Evolutionary conservation across 2,329 filamentous ascomycete genomes (phyloP), one percentile per base, ranked within the genome.

Genomic region (Pseudocercospora macadamiae): DNA sequence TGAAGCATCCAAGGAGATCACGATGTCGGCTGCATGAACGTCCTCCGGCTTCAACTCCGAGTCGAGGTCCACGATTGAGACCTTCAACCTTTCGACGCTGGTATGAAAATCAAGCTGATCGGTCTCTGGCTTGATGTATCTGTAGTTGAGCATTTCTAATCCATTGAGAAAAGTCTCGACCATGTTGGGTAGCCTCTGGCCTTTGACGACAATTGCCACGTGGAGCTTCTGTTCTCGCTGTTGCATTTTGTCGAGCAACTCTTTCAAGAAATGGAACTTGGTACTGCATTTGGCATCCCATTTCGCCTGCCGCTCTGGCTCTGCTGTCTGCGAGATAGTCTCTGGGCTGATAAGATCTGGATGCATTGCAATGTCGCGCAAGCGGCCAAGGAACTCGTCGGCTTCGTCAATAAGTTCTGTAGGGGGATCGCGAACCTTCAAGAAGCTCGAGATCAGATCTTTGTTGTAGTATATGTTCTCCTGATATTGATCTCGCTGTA

Each of bases 1-100:
- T 2, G 67, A 64, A 10, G 74, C 73, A 52, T 79, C 73, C 6
- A 80, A 61, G 30, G 73, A 75, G n/a, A 80, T 70, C 12, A 79
- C 72, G 2, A 77, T 62, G 54, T 77, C 71, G 1, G 74, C 70
- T n/a, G 67, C 57, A 7, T 65, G 62, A 2, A 71, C 55, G 8
- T 68, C 54, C 12, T 65, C 63, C 3, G 62, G 62, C 5, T 66
- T 60, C 18, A 63, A 61, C 9, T 66, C 60, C 6, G 47, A 19
- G 16, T 49, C 26, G 10, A 67, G 66, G 14, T 73, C 65, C 3
- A 79, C 52, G 1, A 79, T 65, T 1, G 75, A 77, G 5, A 78
- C 68, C 6, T 57, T 64, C 2, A 70, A 16, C 1, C 64, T 59
- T 16, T 44, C 55, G 18, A 59, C 61, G 42, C 30, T 57, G 12